These are phyloP conservation scores for Tephrocybe sp. DNA, from an alignment of 768 basidiomycete species.

Conservation along the genomic window DNA sequence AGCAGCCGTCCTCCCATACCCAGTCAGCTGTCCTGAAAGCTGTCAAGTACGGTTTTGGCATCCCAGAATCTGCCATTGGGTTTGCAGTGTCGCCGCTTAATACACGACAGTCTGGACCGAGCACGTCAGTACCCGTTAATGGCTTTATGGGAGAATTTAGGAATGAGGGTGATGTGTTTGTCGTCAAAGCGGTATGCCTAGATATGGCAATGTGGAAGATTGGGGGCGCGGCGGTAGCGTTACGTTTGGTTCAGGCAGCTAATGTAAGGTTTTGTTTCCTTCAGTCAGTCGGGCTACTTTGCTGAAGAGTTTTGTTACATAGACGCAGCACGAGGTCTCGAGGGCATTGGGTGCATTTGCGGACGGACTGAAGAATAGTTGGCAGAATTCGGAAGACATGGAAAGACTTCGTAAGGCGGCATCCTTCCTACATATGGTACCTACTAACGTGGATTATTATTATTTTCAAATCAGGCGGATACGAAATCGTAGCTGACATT, in stretches of 20 bases:
- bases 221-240: constrained; percentile 73
- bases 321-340: constrained; percentile 79
- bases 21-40: constrained; percentile 43
- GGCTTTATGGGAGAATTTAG: constrained; percentile 23
- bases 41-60: constrained; percentile 45
- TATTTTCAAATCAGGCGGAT: constrained; percentile 56
- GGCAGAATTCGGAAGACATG: constrained; percentile 96
- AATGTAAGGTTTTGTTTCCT: constrained; percentile 40
- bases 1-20: constrained; percentile 23
- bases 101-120: constrained; percentile 17
- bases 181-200: constrained; percentile 58
- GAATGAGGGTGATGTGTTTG: constrained; percentile 52
- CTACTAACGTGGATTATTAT: background rate
- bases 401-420: constrained; percentile 70
- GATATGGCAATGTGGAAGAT: constrained; percentile 80
- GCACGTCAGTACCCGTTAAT: constrained; percentile 12
- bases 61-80: constrained; percentile 34
- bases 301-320: background rate
- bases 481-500: constrained; percentile 78
- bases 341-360: constrained; percentile 67
- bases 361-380: constrained; percentile 78
- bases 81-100: constrained; percentile 40
- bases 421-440: background rate
- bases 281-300: background rate
- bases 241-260: constrained; percentile 76